Base-by-base conservation (phyloP, 2,329 filamentous ascomycete species). In the Cladophialophora carrionii region DNA sequence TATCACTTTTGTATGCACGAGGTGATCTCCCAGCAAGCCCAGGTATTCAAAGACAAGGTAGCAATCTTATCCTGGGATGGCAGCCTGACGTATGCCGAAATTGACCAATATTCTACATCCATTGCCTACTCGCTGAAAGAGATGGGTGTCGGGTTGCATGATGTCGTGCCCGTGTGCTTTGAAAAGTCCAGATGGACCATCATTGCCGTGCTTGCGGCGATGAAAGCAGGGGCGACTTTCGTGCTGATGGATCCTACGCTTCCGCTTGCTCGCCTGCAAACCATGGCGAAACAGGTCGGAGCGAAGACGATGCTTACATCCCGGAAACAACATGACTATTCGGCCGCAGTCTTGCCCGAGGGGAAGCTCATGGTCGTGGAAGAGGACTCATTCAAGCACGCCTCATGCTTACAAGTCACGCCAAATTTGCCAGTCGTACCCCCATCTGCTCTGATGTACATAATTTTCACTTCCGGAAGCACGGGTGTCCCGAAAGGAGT, bases 181-280 rank as follows among this genome's bases (percentile, higher is more conserved):
- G 78, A 80, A 52, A 80, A 80, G 63, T 80, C 78, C 0, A 74
- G 74, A 12, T 80, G 78, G 78, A 74, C 78, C 10, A 72, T 79
- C 14, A 74, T 80, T 37, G 74, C 77, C 3, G 74, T 79, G 58
- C 66, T 80, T 9, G 78, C 76, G 8, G 74, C 79, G 32, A 72
- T 79, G 26, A 79, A 79, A 64, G 76, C 78, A 1, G 78, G 78
- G 9, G 78, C 77, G 12, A 77, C 77, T 4, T 80, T 80, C 60
- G 77, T 77, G 4, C 76, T 77, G 1, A 71, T 79, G 12, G 78
- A 80, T 63, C 78, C 78, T 29, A 71, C 74, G 2, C 78, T 79
- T 34, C 78, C 78, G 5, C 73, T 76, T 52, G 72, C 72, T 5
- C 74, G 78, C 20, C 64, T 80, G 10, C 71, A 72, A 51, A 73